Conservation (phyloP, 345 rosid species). For the Aegle marmelos region DNA sequence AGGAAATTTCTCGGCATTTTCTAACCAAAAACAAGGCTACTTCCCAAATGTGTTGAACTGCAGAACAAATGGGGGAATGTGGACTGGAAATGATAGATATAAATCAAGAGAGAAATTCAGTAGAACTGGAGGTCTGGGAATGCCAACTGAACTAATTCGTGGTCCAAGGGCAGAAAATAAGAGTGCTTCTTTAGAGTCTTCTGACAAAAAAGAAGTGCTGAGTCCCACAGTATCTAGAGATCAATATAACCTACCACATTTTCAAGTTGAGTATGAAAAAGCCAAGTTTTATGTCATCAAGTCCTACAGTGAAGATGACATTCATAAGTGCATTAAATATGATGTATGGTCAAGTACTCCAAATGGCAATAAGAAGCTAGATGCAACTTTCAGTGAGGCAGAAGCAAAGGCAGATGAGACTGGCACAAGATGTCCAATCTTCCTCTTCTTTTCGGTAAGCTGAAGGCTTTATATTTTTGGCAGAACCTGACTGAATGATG, state of each 20-base stretch:
- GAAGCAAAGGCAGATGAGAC: constrained; percentile 40
- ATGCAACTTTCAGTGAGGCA: constrained; percentile 57
- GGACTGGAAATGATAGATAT: constrained; percentile 46
- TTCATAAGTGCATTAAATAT: constrained; percentile 74
- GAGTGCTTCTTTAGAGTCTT: constrained; percentile 37
- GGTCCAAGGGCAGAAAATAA: constrained; percentile 61
- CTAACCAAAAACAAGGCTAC: constrained; percentile 38
- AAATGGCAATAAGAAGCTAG: constrained; percentile 69
- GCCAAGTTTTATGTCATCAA: constrained; percentile 72
- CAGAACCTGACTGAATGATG: neutral
- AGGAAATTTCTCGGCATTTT: constrained; percentile 36
- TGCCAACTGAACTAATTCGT: constrained; percentile 49
- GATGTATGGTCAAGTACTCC: constrained; percentile 77
- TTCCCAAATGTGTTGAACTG: constrained; percentile 31
- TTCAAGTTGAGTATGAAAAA: constrained; percentile 42
- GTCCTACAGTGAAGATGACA: constrained; percentile 78
- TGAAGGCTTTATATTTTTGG: constrained; percentile 2
- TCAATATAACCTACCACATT: constrained; percentile 55
- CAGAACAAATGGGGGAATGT: constrained; percentile 35
- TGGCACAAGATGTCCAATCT: constrained; percentile 53
- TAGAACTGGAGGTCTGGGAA: constrained; percentile 38
- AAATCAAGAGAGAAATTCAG: constrained; percentile 29
- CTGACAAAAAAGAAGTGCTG: constrained; percentile 36
- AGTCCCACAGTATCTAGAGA: constrained; percentile 34
- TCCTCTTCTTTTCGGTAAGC: constrained; percentile 75